Base-by-base conservation (phyloP, 108 stramenopile genomes). In the Skeletonema marinoi region DNA sequence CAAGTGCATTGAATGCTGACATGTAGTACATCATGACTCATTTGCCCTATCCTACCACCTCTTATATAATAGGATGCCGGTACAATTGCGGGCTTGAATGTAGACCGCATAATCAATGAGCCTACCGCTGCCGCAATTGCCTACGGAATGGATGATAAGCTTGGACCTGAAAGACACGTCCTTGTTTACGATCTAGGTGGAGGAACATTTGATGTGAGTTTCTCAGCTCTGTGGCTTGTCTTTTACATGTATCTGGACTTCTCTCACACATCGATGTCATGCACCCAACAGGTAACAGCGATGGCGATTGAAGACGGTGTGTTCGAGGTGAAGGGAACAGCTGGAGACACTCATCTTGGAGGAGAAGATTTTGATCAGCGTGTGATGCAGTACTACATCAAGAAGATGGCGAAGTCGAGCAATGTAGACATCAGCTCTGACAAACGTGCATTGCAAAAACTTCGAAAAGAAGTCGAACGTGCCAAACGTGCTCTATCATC, bases 221-320 rank as follows among this genome's bases (percentile, higher is more conserved):
- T 51, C 17, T 50, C 19, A 19, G n/a, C n/a, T n/a, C n/a, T n/a
- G n/a, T n/a, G n/a, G n/a, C n/a, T n/a, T n/a, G n/a, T n/a, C n/a
- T n/a, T n/a, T n/a, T n/a, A n/a, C n/a, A n/a, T n/a, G n/a, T 95
- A 84, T 88, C 88, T 36, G 1, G 75, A 96, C 96, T 83, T 96
- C 96, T 44, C 92, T 98, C 73, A 96, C 97, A 83, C 97, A 96
- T 88, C 95, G 96, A 73, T 96, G 95, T 62, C 93, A 94, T 67
- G 96, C 97, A 71, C 96, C 94, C 79, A 94, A 82, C 96, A 98
- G 83, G 98, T 97, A 39, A 66, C 92, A n/a, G 78, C 92, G 16
- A 82, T 93, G 38, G 78, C 87, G 39, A 90, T 93, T 44, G 92
- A 92, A 50, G 78, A 88, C 62, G 92, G 92, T 35, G 85, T 93